Base-by-base conservation (phyloP, 2,329 filamentous ascomycete species). In the Aphanoascus verrucosus region DNA sequence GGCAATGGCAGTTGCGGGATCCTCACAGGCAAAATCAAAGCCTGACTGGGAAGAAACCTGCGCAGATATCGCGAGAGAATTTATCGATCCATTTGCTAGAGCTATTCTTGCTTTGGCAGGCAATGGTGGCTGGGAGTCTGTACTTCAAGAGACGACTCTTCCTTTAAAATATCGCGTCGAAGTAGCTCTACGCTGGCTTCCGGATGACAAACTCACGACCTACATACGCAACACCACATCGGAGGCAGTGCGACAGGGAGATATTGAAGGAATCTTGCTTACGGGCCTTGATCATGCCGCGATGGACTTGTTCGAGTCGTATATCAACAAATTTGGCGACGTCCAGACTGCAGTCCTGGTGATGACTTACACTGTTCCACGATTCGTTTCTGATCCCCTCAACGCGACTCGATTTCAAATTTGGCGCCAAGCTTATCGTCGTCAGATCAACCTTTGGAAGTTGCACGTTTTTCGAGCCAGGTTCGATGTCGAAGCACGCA, bases 291-390 rank as follows among this genome's bases (percentile, higher is more conserved):
- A 75, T 2, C 75, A 80, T 54, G 71, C 73, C 53, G 75, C 76
- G 3, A 75, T 84, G 64, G 76, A 80, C 45, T 72, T 84, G 35
- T 77, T 84, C 57, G 75, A 79, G 59, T 77, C 75, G 5, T 82
- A 83, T 62, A 77, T 84, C 56, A 71, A 72, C 51, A 77, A 75
- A 50, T 81, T 77, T 61, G 75, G 77, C 54, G 81, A 83, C 58
- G 65, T 83, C 1, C 81, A 84, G 66, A 82, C 80, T 1, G 76
- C 80, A 0, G 80, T 83, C 0, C 68, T 84, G 1, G 77, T 78
- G 28, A 77, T 80, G 62, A 77, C 77, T 34, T 75, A 79, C 58
- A 77, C 78, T 0, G 77, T 78, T 46, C 80, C 81, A 0, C 72
- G 77, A 0, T 81, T 81, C 63, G 72, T 83, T 56, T 74, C 76